These are phyloP conservation scores for Citrus sp. DNA, from an alignment of 345 rosid species.

Conservation along the genomic window DNA sequence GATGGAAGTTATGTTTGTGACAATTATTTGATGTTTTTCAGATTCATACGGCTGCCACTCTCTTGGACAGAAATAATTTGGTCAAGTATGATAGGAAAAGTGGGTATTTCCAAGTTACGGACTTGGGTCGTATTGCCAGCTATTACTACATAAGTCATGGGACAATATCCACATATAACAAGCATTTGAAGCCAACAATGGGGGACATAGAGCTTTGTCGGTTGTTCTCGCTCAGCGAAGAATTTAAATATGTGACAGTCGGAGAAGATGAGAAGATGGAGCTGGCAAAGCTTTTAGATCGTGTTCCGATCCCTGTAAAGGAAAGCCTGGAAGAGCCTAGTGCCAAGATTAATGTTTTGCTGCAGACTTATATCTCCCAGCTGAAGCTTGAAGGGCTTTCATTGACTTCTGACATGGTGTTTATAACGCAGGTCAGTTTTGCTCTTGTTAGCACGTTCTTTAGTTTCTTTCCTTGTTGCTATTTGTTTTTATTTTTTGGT, in stretches of 20 bases:
- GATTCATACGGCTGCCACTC: conserved; percentile 89
- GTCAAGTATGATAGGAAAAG: conserved; percentile 87
- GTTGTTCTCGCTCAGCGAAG: conserved; percentile 86
- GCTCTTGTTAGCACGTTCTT: background rate
- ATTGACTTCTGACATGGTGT: conserved; percentile 91
- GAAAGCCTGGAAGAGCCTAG: conserved; percentile 95
- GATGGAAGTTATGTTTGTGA: background rate
- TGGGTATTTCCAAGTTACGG: conserved; percentile 97
- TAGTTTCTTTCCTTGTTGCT: background rate
- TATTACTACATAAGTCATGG: conserved; percentile 90
- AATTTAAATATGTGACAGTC: conserved; percentile 90
- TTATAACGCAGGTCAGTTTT: conserved; percentile 74
- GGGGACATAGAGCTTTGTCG: conserved; percentile 92
- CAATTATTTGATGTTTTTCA: conserved; percentile 26
- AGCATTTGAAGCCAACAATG: conserved; percentile 95
- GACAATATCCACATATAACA: conserved; percentile 86
- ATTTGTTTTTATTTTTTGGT: background rate
- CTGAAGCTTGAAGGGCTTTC: conserved; percentile 97
- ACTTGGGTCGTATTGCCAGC: conserved; percentile 98
- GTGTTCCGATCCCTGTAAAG: conserved; percentile 93
- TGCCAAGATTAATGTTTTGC: conserved; percentile 91
- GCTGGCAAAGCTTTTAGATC: conserved; percentile 85
- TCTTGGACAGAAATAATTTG: conserved; percentile 88
- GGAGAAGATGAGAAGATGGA: conserved; percentile 99
- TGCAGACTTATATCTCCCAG: conserved; percentile 94